Conservation (phyloP, 306 rosid genomes). For the Senna tora region DNA sequence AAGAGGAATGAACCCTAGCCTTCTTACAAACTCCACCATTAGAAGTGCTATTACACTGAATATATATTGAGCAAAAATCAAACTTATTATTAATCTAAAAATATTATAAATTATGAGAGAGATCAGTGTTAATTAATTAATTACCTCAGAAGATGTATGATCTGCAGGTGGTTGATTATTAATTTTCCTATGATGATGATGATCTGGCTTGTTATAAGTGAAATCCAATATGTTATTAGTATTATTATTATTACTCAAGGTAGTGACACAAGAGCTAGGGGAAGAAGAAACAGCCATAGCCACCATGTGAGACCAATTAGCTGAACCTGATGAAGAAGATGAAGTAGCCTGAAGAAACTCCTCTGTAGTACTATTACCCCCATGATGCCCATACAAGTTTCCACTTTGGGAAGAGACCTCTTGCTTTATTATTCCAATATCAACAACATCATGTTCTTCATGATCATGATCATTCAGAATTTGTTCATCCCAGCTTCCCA, state of each 20-base stretch:
- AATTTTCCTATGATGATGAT: constrained; percentile 33
- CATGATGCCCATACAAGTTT: constrained; percentile 47
- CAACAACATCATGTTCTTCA: constrained; percentile 2
- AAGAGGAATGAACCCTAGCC: constrained; percentile 73
- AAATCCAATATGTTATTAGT: constrained; percentile 50
- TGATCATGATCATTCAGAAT: constrained; percentile 25
- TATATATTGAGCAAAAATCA: background rate
- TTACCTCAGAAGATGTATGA: constrained; percentile 67
- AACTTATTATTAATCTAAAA: too few relatives aligned
- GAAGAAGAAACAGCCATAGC: constrained; percentile 67
- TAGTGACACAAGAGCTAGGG: constrained; percentile 55
- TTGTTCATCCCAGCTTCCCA: constrained; percentile 59
- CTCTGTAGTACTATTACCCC: constrained; percentile 13
- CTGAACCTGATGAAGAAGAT: constrained; percentile 25
- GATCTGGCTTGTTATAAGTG: constrained; percentile 53
- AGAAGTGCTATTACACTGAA: constrained; percentile 57
- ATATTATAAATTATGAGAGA: too few relatives aligned
- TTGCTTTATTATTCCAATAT: constrained; percentile 64
- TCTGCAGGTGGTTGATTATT: constrained; percentile 46
- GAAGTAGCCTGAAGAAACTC: constrained; percentile 41
- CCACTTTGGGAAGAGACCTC: constrained; percentile 49
- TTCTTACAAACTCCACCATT: constrained; percentile 61
- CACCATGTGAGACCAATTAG: constrained; percentile 51
- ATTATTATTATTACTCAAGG: constrained; percentile 31
- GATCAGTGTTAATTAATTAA: too few relatives aligned